Base-by-base conservation (phyloP, 768 basidiomycete genomes). In the Cyathus striatus region DNA sequence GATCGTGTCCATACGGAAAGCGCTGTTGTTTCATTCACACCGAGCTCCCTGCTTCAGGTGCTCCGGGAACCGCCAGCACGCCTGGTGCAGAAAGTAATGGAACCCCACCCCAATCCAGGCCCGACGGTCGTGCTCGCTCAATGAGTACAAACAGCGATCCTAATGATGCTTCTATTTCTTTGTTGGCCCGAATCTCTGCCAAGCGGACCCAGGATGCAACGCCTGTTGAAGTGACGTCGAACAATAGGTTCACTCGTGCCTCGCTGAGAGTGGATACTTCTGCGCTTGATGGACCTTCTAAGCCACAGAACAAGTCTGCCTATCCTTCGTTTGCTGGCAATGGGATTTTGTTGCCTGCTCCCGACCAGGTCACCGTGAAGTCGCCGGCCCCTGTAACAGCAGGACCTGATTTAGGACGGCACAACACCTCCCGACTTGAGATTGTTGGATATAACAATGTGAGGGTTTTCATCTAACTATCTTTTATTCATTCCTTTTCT, bases 1-100 rank as follows among this genome's bases (percentile, higher is more conserved):
- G 90, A 21, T 90, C 90, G 14, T 93, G 90, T 58, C 90, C 90
- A 0, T 93, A 93, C 51, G 90, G 91, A 41, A 91, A 91, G 63
- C 69, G 90, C 44, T 93, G 90, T 63, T 93, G 90, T 68, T 93
- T 93, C 75, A 92, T 93, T 54, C 90, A 93, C 56, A 92, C 90
- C 2, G 89, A 88, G 55, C 71, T 90, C 35, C 86, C 89, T 14
- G 70, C 73, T 35, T 70, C 76, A n/a, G 82, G 78, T 21, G 67
- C 70, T 16, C 76, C 77, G 43, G 76, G 76, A 37, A 69, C 76
- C 6, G 61, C 58, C 35, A 63, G 60, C 30, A 60, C 66, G 27
- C 56, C 67, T 10, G 45, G 53, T 7, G 48, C 62, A 17, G 68
- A 71, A 16, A 75, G 72, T 24, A 71, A 30, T 30, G 7, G 9